Percentiles rank a stretch among this genome's conserved stretches.
Conservation (phyloP, 345 rosid genomes). For the Moringa oleifera region DNA sequence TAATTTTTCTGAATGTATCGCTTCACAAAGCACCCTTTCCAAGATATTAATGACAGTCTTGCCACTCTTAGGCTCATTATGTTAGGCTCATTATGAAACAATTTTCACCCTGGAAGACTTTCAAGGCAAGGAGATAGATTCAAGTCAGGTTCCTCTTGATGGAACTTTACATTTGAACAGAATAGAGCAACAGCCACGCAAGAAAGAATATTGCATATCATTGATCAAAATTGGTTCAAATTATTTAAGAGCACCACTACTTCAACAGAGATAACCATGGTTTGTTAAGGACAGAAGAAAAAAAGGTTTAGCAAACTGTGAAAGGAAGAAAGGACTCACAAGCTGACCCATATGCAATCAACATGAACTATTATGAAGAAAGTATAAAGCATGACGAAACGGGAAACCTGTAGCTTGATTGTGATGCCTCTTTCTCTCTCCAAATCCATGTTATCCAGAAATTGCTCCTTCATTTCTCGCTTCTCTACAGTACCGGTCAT, state of each 20-base stretch:
- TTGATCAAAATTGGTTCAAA: too few relatives aligned
- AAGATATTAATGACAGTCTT: too few relatives aligned
- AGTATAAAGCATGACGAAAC: background rate
- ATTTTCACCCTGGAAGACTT: background rate
- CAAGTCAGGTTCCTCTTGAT: background rate
- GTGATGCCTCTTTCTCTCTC: slow-evolving; percentile 99
- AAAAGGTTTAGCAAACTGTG: background rate
- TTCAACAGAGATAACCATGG: too few relatives aligned
- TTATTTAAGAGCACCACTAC: too few relatives aligned
- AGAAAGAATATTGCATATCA: too few relatives aligned
- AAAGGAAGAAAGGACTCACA: background rate
- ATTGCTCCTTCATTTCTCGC: slow-evolving; percentile 97
- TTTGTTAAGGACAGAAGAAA: background rate
- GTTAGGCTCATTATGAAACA: too few relatives aligned
- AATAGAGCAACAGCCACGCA: too few relatives aligned
- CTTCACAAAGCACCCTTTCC: background rate
- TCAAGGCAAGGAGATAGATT: background rate
- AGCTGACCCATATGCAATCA: background rate
- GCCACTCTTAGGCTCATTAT: too few relatives aligned
- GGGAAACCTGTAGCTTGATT: slow-evolving; percentile 95
- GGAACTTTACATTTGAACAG: background rate
- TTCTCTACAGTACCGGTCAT: slow-evolving; percentile 88
- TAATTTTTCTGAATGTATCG: too few relatives aligned
- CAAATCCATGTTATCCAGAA: slow-evolving; percentile 97
- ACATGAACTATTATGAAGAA: background rate